Base-by-base conservation (phyloP, 306 rosid species). In the Lathyrus aphaca region DNA sequence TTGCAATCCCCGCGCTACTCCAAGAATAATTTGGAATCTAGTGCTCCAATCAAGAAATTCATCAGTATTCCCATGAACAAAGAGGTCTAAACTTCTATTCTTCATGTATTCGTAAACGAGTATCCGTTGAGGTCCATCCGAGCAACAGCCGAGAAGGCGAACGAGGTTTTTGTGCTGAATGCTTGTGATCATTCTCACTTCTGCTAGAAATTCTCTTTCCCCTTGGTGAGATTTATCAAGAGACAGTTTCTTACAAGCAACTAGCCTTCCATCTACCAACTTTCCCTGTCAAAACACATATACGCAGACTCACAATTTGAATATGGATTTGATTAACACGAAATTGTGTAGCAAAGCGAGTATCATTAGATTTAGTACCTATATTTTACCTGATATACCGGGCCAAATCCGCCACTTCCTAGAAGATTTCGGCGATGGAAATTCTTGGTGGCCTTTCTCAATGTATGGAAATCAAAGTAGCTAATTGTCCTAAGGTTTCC, bases 331-430 rank as follows among this genome's bases (percentile, higher is more conserved):
- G 57, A 56, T 62, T 14, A 43, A 21, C 54, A 54, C 38, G 19
- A 17, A 49, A 16, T 9, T 17, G 11, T 49, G 25, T 49, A 49
- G 19, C 14, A 17, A 50, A 50, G 29, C 7, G 2, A 19, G 59
- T 10, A 25, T 29, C 63, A 27, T 56, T 13, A 32, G 58, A 63
- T 70, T 74, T 68, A 73, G 82, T 53, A 73, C 45, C 66, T 56
- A 56, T 3, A 7, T 27, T 68, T 75, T 85, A 93, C 98, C 98
- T 74, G 84, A 81, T 86, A 90, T 63, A 93, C 97, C 63, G 96
- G 97, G 14, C 98, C 98, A 76, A 93, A 93, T 82, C 98, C 98
- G 76, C 98, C 98, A 76, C 79, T 86, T 76, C 98, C 98, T 38
- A 93, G 96, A 71, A 90, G 84, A 82, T 88, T 79, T 56, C n/a